Conservation (phyloP, 345 rosid genomes). For the Iberis pinnata region DNA sequence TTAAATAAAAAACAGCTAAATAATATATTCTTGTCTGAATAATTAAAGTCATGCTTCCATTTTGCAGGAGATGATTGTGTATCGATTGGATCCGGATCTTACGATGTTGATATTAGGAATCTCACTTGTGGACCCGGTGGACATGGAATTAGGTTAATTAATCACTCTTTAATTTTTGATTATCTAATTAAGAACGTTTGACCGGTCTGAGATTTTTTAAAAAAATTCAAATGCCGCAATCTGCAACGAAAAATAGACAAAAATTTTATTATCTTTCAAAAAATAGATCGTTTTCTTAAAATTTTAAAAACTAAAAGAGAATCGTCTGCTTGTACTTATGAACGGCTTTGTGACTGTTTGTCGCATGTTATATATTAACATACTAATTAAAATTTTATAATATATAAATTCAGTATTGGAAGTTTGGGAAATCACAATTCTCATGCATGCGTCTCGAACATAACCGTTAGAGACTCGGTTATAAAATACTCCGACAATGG, state of each 20-base stretch:
- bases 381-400: background rate
- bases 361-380: no score
- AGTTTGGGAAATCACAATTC: constrained; percentile 86
- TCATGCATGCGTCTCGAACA: constrained; percentile 77
- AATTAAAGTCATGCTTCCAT: constrained; percentile 4
- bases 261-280: no score
- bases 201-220: no score
- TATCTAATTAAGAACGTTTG: background rate
- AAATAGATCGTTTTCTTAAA: no score
- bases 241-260: no score
- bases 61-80: constrained; percentile 89
- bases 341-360: no score
- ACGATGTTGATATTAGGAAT: constrained; percentile 74
- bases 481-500: constrained; percentile 73
- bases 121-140: constrained; percentile 93
- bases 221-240: no score
- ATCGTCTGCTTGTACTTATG: no score
- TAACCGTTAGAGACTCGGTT: constrained; percentile 75
- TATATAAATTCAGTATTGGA: constrained; percentile 56
- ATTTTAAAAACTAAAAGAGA: no score
- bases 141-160: constrained; percentile 81
- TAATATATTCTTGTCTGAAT: background rate
- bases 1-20: background rate
- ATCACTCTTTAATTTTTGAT: background rate
- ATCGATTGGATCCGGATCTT: constrained; percentile 83